Evolutionary conservation across 192 early-diverging fungal genomes (phyloP), one percentile per base, ranked within the genome.

Genomic region (Geosiphon pyriformis): DNA sequence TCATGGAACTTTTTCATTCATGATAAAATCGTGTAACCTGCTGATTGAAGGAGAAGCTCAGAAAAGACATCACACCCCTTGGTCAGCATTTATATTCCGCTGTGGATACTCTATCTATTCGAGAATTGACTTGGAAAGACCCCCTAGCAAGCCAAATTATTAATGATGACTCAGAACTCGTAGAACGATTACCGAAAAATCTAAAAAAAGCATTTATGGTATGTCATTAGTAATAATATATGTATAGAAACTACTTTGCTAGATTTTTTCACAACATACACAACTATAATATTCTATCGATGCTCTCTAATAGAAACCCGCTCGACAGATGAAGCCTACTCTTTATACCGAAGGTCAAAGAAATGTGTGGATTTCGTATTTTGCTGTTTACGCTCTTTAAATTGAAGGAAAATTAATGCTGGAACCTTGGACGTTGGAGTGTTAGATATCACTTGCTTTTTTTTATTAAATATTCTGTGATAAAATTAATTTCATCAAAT

Each of bases 181-280:
- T 55, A 55, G 18, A 55, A 55, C 12, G 2, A 55, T 55, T 55
- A 4, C 53, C 53, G 12, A 23, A 0, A 55, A 12, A 55, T 55
- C 53, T 55, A 4, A 1, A 55, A 55, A 55, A 55, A 55, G 53
- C 53, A 55, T 55, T 55, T 55, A 55, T 55, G 53, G 53, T 55
- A 23, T 55, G 53, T 55, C 12, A 55, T 55, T 4, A 55, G 12
- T 55, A 55, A 55, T 55, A 4, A 23, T n/a, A 4, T 29, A 54
- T 12, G 20, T 26, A 54, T 55, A 23, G 27, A n/a, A n/a, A n/a
- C n/a, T n/a, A n/a, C n/a, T n/a, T n/a, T n/a, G n/a, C n/a, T n/a
- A n/a, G n/a, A n/a, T n/a, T n/a, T n/a, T n/a, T 55, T 55, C 25
- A 20, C 53, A 29, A 55, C 25, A 29, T 10, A 55, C 12, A 55